Evolutionary conservation across 192 early-diverging fungal species (phyloP).

Genomic region (Coemansia biformis): DNA sequence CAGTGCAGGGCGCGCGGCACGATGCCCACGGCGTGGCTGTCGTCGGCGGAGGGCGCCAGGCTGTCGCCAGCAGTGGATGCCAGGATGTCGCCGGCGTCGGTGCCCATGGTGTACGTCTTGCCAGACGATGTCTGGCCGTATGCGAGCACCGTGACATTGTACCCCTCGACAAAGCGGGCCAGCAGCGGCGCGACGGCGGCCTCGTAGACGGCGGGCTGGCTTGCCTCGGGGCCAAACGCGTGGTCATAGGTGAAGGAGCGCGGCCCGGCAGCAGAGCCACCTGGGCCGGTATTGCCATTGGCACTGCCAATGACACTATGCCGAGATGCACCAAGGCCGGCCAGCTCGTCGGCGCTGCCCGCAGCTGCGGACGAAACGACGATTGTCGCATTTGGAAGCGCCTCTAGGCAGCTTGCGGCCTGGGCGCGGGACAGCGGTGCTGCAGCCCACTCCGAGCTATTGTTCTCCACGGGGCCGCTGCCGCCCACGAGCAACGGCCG

Average conservation of each 20-base stretch:
- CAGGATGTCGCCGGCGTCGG: constrained; percentile 40
- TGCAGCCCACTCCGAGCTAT: constrained; percentile 1
- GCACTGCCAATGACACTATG: too few species aligned
- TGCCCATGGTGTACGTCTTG: constrained; percentile 97
- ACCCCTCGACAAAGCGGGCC: constrained; percentile 68
- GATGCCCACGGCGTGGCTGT: constrained; percentile 47
- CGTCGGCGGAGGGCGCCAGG: too few species aligned
- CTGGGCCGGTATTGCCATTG: neutral
- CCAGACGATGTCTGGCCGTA: constrained; percentile 92
- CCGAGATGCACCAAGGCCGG: neutral
- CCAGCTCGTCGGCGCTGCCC: neutral
- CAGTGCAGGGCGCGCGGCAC: constrained; percentile 68
- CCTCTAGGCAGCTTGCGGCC: constrained; percentile 21
- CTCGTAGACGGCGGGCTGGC: constrained; percentile 61
- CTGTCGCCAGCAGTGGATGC: constrained; percentile 10
- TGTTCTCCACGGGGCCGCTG: constrained; percentile 8
- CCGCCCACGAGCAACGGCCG: constrained; percentile 28
- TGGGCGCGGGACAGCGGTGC: constrained; percentile 11
- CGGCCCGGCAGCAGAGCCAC: constrained; percentile 5
- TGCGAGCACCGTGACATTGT: constrained; percentile 92
- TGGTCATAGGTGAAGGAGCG: constrained; percentile 61
- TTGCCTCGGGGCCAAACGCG: constrained; percentile 56
- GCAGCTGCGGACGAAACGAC: constrained; percentile 10
- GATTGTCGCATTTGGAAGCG: constrained; percentile 16
- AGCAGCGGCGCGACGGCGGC: constrained; percentile 51